Evolutionary conservation across 495 filamentous ascomycete genomes (phyloP), one percentile per base, ranked within the genome.

Genomic region (Penicillium cosmopolitanum): DNA sequence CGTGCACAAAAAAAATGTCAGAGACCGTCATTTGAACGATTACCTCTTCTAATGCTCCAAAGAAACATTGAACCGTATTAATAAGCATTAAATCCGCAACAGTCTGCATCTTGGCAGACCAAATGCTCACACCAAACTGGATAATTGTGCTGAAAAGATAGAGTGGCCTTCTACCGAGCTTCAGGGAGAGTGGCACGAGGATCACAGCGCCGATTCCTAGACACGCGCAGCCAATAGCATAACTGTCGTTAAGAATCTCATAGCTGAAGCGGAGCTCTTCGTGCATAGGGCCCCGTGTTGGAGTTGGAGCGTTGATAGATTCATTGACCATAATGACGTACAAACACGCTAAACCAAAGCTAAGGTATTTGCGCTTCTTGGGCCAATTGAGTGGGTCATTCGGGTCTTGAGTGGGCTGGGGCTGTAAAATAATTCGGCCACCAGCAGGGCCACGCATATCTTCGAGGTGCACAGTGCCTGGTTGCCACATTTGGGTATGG

Each of bases 1-100:
- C 65, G 48, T 79, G 78, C 3, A 77, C 72, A 50, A 79, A 79
- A 58, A 73, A 80, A 4, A 80, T 13, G 56, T 79, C 75, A 0
- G 70, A 64, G 19, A 77, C 64, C 0, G 73, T 76, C 63, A 80
- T 73, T 60, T 77, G 75, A 15, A 80, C 69, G 10, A 78, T 53
- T 1, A 65, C 61, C 56, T 80, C 76, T 5, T 51, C 58, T 6
- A 77, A 33, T 2, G 73, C 66, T 10, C 73, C 75, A 6, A 64
- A 53, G 5, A 70, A 48, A 15, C 74, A 64, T 18, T 54, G 53
- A 2, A 77, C 2, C 0, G 65, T 36, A 46, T 76, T 75, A 25
- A 57, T 57, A 0, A 28, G 56, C 23, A 74, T 63, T 33, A 72
- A 54, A 16, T 80, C 75, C 1, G 47, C 63, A 5, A 57, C 56